Percentiles rank a stretch among this genome's conserved stretches.
Evolutionary conservation across 2,329 filamentous ascomycete species (phyloP).

Genomic region (Macrophomina pseudophaseolina): DNA sequence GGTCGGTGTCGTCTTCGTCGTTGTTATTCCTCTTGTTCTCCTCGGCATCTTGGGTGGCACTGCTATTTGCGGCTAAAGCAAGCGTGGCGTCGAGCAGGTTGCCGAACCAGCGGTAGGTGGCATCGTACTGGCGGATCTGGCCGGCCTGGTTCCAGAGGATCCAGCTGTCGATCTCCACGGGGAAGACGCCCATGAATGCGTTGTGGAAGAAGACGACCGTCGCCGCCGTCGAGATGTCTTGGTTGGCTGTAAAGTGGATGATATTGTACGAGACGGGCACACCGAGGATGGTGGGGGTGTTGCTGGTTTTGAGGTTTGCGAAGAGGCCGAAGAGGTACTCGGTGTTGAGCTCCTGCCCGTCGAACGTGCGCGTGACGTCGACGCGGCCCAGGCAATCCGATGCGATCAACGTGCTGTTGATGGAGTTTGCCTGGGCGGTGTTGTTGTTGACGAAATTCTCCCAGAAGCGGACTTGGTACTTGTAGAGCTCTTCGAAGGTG

Average conservation of each 20-base stretch:
- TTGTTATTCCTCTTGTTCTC: no score
- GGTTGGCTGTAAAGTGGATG: constrained; percentile 39
- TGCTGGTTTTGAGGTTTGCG: constrained; percentile 30
- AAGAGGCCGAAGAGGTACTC: constrained; percentile 49
- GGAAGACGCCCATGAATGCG: constrained; percentile 32
- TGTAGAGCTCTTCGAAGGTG: constrained; percentile 37
- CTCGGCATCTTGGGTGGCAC: no score
- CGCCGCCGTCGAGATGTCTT: constrained; percentile 39
- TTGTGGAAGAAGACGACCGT: constrained; percentile 39
- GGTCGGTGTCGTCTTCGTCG: background rate
- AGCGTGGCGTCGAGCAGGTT: constrained; percentile 36
- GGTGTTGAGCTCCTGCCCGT: constrained; percentile 44
- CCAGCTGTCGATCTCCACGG: constrained; percentile 44
- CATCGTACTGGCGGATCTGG: constrained; percentile 43
- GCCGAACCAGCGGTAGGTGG: constrained; percentile 40
- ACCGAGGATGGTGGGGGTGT: constrained; percentile 33
- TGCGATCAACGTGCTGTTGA: constrained; percentile 42
- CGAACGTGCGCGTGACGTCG: constrained; percentile 42
- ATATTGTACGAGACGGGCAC: constrained; percentile 35
- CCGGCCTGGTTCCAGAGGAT: constrained; percentile 36
- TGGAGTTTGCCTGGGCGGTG: constrained; percentile 33
- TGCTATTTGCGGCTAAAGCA: background rate
- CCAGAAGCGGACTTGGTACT: constrained; percentile 38
- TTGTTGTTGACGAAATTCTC: constrained; percentile 34
- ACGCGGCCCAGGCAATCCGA: constrained; percentile 40